Evolutionary conservation across 805 yeast genomes (phyloP).

Genomic region (Blastobotrys parvus): DNA sequence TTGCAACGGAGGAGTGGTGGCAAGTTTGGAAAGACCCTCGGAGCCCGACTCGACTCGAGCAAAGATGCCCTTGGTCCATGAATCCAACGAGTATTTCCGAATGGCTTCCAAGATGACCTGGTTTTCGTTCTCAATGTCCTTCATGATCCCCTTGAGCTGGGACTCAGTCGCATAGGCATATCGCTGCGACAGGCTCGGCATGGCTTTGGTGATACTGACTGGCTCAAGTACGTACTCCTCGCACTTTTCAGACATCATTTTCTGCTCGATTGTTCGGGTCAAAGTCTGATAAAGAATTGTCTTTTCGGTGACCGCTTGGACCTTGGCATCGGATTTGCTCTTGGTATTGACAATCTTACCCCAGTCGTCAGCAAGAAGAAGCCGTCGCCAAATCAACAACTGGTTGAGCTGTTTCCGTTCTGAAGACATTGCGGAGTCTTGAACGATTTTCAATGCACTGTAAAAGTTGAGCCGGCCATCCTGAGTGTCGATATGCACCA

Average conservation of each 20-base stretch:
- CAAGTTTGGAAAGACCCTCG: background rate
- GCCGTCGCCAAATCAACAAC: slow-evolving; percentile 49
- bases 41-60: slow-evolving; percentile 11
- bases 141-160: slow-evolving; percentile 4
- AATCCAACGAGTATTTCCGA: slow-evolving; percentile 2
- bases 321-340: slow-evolving; percentile 35
- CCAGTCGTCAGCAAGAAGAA: slow-evolving; percentile 47
- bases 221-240: background rate
- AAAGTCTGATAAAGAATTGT: slow-evolving; percentile 42
- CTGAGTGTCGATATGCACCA: slow-evolving; percentile 32
- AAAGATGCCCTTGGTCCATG: slow-evolving; percentile 20
- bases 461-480: slow-evolving; percentile 28
- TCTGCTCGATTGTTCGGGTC: background rate
- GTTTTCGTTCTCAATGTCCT: slow-evolving; percentile 5
- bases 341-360: slow-evolving; percentile 29
- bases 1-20: background rate
- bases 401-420: slow-evolving; percentile 30
- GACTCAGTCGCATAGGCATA: slow-evolving; percentile 10
- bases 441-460: slow-evolving; percentile 44
- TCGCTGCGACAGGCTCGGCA: slow-evolving; percentile 5
- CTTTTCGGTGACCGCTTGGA: slow-evolving; percentile 32
- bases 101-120: slow-evolving; percentile 5
- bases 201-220: slow-evolving; percentile 4
- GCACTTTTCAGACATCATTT: background rate
- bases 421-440: slow-evolving; percentile 14